Conservation (phyloP, 768 basidiomycete genomes). For the Dictyophora rubrovolvata region DNA sequence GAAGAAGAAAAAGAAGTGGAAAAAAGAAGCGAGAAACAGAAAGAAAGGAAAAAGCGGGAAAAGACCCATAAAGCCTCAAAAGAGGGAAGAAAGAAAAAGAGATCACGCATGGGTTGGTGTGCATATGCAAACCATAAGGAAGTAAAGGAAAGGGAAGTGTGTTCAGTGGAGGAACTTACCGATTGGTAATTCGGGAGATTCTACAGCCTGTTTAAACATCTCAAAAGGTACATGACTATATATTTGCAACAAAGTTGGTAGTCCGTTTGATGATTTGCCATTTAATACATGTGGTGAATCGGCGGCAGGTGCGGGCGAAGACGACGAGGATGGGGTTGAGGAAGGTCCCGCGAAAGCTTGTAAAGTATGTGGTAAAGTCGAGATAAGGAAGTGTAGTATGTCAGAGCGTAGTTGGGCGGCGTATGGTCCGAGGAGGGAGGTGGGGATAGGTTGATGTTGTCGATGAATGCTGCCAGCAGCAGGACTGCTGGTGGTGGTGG, state of each 20-base stretch:
- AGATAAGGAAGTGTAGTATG: constrained; percentile 68
- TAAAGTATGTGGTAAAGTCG: constrained; percentile 53
- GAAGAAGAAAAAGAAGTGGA: no score
- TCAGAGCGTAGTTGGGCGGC: constrained; percentile 68
- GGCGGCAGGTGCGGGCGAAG: constrained; percentile 21
- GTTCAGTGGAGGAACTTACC: constrained; percentile 50
- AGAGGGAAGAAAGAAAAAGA: no score
- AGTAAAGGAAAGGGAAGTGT: background rate
- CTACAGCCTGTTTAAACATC: constrained; percentile 73
- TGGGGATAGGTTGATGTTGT: constrained; percentile 19
- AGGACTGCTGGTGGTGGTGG: constrained; percentile 27
- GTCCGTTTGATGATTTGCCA: constrained; percentile 30
- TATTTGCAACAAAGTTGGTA: constrained; percentile 62
- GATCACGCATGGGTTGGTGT: no score
- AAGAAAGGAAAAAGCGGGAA: no score
- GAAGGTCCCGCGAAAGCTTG: constrained; percentile 11
- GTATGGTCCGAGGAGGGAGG: constrained; percentile 64
- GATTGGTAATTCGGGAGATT: constrained; percentile 70
- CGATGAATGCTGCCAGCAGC: constrained; percentile 27
- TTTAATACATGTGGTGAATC: background rate
- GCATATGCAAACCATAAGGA: background rate
- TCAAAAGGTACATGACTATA: constrained; percentile 81
- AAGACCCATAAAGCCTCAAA: no score
- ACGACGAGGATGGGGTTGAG: background rate
- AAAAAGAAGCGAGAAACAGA: no score